A percentile compares a stretch with the other conserved stretches of the same genome.
Conservation (phyloP, 192 early-diverging fungal species). For the Rhizoclosmatium sp. region DNA sequence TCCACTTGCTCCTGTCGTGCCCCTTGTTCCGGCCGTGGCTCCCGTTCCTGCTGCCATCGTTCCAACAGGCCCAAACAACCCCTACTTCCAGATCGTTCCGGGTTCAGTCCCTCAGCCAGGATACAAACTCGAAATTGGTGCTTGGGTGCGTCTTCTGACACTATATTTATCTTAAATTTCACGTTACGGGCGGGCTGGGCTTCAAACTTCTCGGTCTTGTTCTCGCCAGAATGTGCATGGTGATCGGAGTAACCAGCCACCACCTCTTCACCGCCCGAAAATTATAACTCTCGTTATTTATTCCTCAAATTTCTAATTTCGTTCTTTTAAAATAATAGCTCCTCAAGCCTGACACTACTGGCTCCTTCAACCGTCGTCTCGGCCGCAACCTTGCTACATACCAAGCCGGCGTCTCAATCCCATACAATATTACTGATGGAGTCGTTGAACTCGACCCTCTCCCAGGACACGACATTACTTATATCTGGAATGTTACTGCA, state of each 20-base stretch:
- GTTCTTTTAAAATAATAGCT: not conserved
- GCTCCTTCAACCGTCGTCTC: not conserved
- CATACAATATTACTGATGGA: not conserved
- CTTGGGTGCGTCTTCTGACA: not conserved
- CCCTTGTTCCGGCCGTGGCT: no score
- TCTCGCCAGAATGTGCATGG: not conserved
- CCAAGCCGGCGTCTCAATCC: slow-evolving; percentile 1
- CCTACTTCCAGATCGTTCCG: not conserved
- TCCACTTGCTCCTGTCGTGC: no score
- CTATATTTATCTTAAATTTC: no score
- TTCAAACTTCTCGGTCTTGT: not conserved
- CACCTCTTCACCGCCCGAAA: not conserved
- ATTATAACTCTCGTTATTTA: no score
- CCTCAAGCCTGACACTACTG: not conserved
- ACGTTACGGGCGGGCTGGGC: not conserved
- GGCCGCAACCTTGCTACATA: not conserved
- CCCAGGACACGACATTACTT: not conserved
- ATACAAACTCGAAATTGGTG: slow-evolving; percentile 2
- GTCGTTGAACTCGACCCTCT: slow-evolving; percentile 6
- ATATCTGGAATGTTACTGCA: not conserved
- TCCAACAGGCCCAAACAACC: no score
- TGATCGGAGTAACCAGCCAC: not conserved
- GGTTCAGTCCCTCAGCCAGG: not conserved
- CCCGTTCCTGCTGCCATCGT: no score
- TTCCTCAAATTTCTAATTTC: not conserved